Conservation (phyloP, 2,329 filamentous ascomycete species). For the Talaromyces sp. region DNA sequence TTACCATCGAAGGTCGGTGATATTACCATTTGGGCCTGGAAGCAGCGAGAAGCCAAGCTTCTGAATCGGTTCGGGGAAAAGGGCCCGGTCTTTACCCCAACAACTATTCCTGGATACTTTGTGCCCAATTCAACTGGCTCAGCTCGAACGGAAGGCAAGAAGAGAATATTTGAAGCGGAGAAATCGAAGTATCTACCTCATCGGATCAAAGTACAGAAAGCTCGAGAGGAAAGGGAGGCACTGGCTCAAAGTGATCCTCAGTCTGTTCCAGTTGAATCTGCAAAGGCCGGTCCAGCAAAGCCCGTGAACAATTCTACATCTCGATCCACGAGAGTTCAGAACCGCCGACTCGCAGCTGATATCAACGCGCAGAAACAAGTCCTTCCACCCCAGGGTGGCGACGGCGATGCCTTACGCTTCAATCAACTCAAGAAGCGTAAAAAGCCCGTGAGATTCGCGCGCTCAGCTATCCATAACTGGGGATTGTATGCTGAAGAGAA, state of each 20-base stretch:
- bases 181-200: slow-evolving; percentile 98
- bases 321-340: slow-evolving; percentile 89
- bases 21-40: slow-evolving; percentile 64
- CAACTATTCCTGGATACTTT: slow-evolving; percentile 67
- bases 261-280: slow-evolving; percentile 65
- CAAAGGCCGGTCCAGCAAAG: slow-evolving; percentile 73
- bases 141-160: slow-evolving; percentile 86
- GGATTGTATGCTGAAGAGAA: slow-evolving; percentile 97
- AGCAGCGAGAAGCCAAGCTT: slow-evolving; percentile 68
- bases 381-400: slow-evolving; percentile 64
- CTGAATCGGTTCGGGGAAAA: slow-evolving; percentile 58
- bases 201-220: slow-evolving; percentile 92
- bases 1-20: slow-evolving; percentile 53
- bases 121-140: slow-evolving; percentile 81
- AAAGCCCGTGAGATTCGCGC: slow-evolving; percentile 96
- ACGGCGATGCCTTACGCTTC: slow-evolving; percentile 91
- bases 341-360: slow-evolving; percentile 88
- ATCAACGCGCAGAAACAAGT: slow-evolving; percentile 90
- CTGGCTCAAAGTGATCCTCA: slow-evolving; percentile 63
- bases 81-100: slow-evolving; percentile 52
- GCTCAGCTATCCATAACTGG: slow-evolving; percentile 98
- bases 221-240: slow-evolving; percentile 81
- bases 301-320: slow-evolving; percentile 83
- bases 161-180: slow-evolving; percentile 94
- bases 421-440: slow-evolving; percentile 99